Evolutionary conservation across 2,329 filamentous ascomycete genomes (phyloP), one percentile per base, ranked within the genome.

Genomic region (Teratosphaeriaceae sp.): DNA sequence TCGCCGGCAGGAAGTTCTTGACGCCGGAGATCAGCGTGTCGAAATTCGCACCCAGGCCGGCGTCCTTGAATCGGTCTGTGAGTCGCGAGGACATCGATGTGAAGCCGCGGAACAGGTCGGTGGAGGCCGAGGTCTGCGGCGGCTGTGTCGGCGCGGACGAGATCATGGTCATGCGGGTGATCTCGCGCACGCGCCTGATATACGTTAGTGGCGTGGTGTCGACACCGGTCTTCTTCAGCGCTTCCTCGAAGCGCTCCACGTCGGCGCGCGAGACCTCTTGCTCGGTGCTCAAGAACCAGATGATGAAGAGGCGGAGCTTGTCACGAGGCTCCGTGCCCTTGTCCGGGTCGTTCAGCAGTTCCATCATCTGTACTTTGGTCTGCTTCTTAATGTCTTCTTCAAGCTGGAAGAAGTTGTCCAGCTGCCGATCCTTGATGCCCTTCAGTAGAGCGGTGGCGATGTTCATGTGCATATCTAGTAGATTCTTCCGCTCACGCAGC

Each of bases 391-490:
- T 84, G 53, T 83, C 88, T 64, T 97, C 90, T 63, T 98, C 94
- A 5, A 95, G 72, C 61, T 97, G 88, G 69, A 94, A 98, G 66
- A 86, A 98, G 62, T 92, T 92, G 62, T 98, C 92, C 5, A 98
- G 73, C 64, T 97, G 89, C 13, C 92, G 82, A 55, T 94, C 87
- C 62, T 97, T 96, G 65, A 97, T 95, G 1, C 88, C 89, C 55
- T 82, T 79, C 44, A 84, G 66, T 8, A 84, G 63, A 1, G 87
- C 86, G 1, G 89, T 90, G 3, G 94, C 75, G 46, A 97, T 95
- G 62, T 94, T 96, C 92, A 98, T 98, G 64, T 98, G 92, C 85
- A 96, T 97, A 61, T 96, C 92, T 4, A 98, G 76, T 16, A 84
- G 78, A n/a, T 83, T 82, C 63, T 98, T 98, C 46, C 92, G 82